phyloP scores from a whole-genome alignment of 371 early-diverging fungal species.

The Mucor indicus region DNA sequence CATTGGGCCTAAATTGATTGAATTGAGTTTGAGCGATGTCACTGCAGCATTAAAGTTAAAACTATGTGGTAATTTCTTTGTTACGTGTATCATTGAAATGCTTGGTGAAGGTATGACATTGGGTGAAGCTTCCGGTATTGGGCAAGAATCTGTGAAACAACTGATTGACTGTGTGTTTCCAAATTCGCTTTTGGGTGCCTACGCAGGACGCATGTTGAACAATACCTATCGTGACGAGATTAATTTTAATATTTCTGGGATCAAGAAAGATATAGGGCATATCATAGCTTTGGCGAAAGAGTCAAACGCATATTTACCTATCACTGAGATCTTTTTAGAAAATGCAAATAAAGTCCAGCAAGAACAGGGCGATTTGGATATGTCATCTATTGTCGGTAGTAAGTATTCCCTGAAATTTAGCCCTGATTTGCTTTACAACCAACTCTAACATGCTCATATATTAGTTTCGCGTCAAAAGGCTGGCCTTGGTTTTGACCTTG shows the following conservation, averaged over 20 bases:
- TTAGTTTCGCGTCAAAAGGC: no score
- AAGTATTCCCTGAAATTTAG: no score
- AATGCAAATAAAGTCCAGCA: constrained; percentile 18
- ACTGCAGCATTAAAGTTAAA: constrained; percentile 51
- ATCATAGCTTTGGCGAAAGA: constrained; percentile 31
- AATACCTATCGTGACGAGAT: constrained; percentile 31
- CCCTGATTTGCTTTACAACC: no score
- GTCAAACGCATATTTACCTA: constrained; percentile 19
- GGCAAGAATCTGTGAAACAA: constrained; percentile 53
- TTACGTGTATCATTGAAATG: constrained; percentile 55
- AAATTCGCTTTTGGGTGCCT: constrained; percentile 21
- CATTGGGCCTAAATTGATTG: constrained; percentile 37
- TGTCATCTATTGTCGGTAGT: constrained; percentile 38
- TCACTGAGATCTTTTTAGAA: constrained; percentile 24
- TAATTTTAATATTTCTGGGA: constrained; percentile 25
- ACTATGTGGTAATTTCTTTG: constrained; percentile 67
- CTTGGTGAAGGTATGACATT: constrained; percentile 69
- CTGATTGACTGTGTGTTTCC: constrained; percentile 59
- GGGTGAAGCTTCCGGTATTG: constrained; percentile 56
- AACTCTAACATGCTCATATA: no score
- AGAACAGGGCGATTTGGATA: constrained; percentile 34
- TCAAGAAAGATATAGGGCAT: constrained; percentile 39
- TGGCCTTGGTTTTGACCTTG: no score
- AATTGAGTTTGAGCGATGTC: constrained; percentile 44
- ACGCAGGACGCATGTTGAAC: constrained; percentile 33